These are phyloP conservation scores for Macrocybe gigantea DNA, from an alignment of 768 basidiomycete species.

Conservation along the genomic window DNA sequence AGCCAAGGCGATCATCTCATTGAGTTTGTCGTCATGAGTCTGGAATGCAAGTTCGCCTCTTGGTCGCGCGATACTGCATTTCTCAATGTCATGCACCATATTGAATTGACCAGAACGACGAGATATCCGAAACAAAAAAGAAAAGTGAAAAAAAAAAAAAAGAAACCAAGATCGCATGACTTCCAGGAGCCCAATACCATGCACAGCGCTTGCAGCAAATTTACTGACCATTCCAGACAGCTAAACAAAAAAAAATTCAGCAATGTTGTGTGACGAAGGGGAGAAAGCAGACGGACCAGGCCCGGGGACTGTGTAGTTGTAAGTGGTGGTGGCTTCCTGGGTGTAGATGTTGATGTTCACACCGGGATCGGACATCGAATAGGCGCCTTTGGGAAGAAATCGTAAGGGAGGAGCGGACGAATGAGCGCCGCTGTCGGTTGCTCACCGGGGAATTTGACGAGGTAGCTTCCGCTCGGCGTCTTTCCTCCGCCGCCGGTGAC, in stretches of 20 bases:
- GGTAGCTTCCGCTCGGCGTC: conserved; percentile 23
- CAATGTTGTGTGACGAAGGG: background rate
- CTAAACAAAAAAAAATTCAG: conserved; percentile 2
- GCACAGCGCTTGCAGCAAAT: background rate
- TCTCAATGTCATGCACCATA: too few relatives aligned
- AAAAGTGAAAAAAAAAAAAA: background rate
- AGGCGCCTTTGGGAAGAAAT: conserved; percentile 15
- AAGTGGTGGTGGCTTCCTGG: conserved; percentile 20
- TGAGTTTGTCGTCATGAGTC: too few relatives aligned
- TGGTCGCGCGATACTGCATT: too few relatives aligned
- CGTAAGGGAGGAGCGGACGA: background rate
- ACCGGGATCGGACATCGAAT: conserved; percentile 27
- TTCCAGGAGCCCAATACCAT: background rate
- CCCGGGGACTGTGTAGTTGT: conserved; percentile 28
- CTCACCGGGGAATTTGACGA: conserved; percentile 29
- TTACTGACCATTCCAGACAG: conserved; percentile 17
- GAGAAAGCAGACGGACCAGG: conserved; percentile 16
- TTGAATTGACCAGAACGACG: too few relatives aligned
- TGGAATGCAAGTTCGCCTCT: too few relatives aligned
- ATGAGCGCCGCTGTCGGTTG: background rate
- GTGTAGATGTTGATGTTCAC: conserved; percentile 33
- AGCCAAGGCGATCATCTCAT: too few relatives aligned
- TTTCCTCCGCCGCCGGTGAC: conserved; percentile 30
- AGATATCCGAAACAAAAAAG: background rate
- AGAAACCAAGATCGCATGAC: background rate